Conservation (phyloP, 331 rosid species). For the Prunus yedoensis region DNA sequence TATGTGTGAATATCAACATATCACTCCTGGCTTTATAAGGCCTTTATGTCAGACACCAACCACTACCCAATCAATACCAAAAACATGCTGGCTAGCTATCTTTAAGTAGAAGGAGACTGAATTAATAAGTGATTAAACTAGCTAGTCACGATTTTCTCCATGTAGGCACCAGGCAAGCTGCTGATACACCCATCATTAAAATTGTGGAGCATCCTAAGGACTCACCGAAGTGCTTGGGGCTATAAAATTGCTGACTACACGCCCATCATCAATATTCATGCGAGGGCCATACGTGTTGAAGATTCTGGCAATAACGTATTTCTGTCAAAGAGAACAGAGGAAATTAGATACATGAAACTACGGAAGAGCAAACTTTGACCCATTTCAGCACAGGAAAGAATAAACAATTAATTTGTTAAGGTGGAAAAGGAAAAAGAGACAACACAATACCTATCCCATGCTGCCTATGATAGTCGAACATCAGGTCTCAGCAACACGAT, state of each 20-base stretch:
- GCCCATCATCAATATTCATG: slow-evolving; percentile 98
- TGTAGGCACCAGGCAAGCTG: background rate
- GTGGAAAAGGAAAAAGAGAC: background rate
- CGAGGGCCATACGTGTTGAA: slow-evolving; percentile 99
- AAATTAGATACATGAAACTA: background rate
- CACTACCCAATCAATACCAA: background rate
- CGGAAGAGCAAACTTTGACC: background rate
- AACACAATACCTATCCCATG: slow-evolving; percentile 69
- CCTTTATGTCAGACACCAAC: background rate
- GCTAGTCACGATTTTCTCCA: background rate
- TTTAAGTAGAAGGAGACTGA: too few relatives aligned
- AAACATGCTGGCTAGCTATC: too few relatives aligned
- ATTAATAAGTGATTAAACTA: background rate
- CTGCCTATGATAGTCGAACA: slow-evolving; percentile 98
- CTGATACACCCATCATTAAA: slow-evolving; percentile 1
- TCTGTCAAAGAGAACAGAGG: slow-evolving; percentile 39
- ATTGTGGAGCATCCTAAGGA: slow-evolving; percentile 12
- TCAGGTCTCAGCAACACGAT: slow-evolving; percentile 98
- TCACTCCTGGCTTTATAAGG: background rate
- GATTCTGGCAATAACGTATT: slow-evolving; percentile 92
- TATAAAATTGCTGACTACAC: slow-evolving; percentile 96
- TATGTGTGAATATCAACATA: background rate
- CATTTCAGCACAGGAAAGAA: slow-evolving; percentile 9
- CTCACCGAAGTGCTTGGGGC: slow-evolving; percentile 96
- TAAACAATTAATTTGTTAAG: background rate